Evolutionary conservation across 2,329 filamentous ascomycete species (phyloP).

Genomic region (Talaromyces amestolkiae): DNA sequence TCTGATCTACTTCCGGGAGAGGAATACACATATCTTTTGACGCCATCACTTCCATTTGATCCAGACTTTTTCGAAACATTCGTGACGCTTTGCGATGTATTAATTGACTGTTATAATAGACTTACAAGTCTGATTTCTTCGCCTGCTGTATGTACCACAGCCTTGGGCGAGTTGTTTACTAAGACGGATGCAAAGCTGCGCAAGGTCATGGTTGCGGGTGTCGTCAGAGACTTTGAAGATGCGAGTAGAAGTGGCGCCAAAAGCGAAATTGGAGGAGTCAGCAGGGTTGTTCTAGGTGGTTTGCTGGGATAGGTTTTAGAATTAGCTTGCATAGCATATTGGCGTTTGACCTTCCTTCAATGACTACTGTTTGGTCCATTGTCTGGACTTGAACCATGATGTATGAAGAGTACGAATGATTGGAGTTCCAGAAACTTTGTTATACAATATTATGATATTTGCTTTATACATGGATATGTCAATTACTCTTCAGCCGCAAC

Average conservation of each 20-base stretch:
- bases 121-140: conserved; percentile 73
- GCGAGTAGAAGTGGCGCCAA: conserved; percentile 72
- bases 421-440: not conserved
- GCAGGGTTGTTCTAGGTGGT: conserved; percentile 84
- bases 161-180: conserved; percentile 77
- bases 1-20: conserved; percentile 72
- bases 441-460: conserved; percentile 4
- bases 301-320: conserved; percentile 56
- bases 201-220: conserved; percentile 82
- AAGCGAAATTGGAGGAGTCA: conserved; percentile 78
- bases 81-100: conserved; percentile 87
- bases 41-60: conserved; percentile 90
- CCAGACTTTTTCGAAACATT: conserved; percentile 98
- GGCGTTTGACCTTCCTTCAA: not conserved
- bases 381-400: not conserved
- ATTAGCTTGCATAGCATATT: conserved; percentile 10
- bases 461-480: conserved; percentile 1
- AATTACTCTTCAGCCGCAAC: conserved; percentile 55
- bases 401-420: not conserved
- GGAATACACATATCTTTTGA: conserved; percentile 83
- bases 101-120: conserved; percentile 86
- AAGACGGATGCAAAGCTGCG: conserved; percentile 84
- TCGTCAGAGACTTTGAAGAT: conserved; percentile 92
- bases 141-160: conserved; percentile 67
- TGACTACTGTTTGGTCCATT: not conserved